These are phyloP conservation scores for Boletellus dicymbophilus DNA, from an alignment of 1,284 basidiomycete genomes.

Conservation along the genomic window DNA sequence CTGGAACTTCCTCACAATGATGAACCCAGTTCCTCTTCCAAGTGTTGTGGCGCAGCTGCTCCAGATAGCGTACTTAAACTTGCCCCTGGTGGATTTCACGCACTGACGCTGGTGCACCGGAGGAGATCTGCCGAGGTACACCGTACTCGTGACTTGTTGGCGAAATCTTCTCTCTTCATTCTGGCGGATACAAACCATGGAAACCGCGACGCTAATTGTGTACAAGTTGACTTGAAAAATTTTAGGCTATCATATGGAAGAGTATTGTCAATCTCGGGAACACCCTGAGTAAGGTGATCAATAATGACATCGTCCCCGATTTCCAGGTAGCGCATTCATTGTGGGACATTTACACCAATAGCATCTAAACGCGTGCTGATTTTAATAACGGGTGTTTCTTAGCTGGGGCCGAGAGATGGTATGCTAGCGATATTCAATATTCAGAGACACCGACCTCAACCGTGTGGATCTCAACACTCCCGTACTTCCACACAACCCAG, in stretches of 20 bases:
- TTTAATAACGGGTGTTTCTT: no score
- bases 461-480: no score
- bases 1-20: slow-evolving; percentile 11
- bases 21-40: no score
- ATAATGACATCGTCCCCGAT: no score
- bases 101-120: slow-evolving; percentile 1
- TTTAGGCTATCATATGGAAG: slow-evolving; percentile 17
- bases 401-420: no score
- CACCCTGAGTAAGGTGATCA: neutral
- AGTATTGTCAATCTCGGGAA: neutral
- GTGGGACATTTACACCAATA: neutral
- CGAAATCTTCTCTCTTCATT: slow-evolving; percentile 5
- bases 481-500: no score
- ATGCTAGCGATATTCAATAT: neutral
- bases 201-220: slow-evolving; percentile 15
- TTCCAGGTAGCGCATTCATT: no score
- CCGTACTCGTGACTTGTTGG: slow-evolving; percentile 12
- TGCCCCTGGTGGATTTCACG: slow-evolving; percentile 18
- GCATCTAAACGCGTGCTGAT: neutral
- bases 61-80: no score
- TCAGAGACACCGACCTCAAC: no score
- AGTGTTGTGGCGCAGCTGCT: no score
- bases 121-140: slow-evolving; percentile 7
- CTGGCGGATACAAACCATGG: slow-evolving; percentile 6
- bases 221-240: slow-evolving; percentile 6